These are phyloP conservation scores for Fusarium sp. DNA, from an alignment of 2,329 filamentous ascomycete species.

Conservation along the genomic window DNA sequence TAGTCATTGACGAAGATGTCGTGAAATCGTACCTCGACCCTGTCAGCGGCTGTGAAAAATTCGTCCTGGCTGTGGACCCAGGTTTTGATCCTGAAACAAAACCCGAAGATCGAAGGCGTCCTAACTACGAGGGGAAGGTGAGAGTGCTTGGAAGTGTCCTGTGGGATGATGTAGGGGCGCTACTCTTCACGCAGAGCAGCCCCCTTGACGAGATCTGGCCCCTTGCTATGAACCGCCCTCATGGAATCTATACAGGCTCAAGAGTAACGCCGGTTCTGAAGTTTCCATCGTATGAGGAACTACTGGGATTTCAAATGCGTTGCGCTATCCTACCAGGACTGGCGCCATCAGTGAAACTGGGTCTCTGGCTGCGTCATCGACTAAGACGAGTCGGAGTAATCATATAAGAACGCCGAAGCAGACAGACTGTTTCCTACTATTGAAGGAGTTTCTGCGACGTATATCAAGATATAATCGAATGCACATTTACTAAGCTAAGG, in stretches of 20 bases:
- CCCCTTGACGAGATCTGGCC: constrained; percentile 38
- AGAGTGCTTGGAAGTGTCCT: constrained; percentile 39
- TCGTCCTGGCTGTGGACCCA: constrained; percentile 35
- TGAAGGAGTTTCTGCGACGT: no score
- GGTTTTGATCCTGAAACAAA: background rate
- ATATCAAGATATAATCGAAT: no score
- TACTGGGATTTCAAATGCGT: constrained; percentile 7
- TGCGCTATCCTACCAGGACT: constrained; percentile 5
- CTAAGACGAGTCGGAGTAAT: background rate
- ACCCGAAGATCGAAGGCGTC: background rate
- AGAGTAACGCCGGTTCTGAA: constrained; percentile 5
- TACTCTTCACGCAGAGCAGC: constrained; percentile 47
- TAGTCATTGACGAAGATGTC: constrained; percentile 40
- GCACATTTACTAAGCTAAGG: no score
- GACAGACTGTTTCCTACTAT: no score
- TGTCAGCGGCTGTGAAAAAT: background rate
- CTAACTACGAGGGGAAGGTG: constrained; percentile 37
- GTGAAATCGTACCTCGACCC: constrained; percentile 43
- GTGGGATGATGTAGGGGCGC: constrained; percentile 43
- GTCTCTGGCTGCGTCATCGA: background rate
- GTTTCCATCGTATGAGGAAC: constrained; percentile 8
- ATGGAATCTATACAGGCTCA: constrained; percentile 31
- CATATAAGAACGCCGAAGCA: no score
- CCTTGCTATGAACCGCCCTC: constrained; percentile 33
- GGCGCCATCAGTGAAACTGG: background rate